Conservation (phyloP, 2,329 filamentous ascomycete genomes). For the Pseudonectria foliicola region DNA sequence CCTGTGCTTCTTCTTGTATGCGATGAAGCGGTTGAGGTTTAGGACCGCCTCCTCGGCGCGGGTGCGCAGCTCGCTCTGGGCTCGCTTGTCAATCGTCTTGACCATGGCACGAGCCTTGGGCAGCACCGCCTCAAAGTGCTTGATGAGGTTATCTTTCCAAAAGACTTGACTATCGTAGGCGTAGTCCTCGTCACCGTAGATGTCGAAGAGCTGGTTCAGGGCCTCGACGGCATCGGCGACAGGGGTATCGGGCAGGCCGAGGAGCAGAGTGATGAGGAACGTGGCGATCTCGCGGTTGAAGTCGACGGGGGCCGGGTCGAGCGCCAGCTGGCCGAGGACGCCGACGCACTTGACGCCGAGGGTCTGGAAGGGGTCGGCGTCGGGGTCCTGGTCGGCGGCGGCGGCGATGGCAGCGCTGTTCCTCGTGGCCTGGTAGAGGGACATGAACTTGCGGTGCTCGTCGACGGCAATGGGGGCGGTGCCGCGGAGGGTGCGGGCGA, state of each 20-base stretch:
- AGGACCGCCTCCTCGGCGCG: conserved; percentile 54
- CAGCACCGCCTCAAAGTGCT: conserved; percentile 47
- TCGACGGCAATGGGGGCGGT: conserved; percentile 41
- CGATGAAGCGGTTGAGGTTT: conserved; percentile 55
- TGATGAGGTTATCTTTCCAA: conserved; percentile 53
- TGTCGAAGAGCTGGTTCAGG: conserved; percentile 59
- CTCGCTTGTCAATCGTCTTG: conserved; percentile 56
- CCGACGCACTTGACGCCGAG: conserved; percentile 61
- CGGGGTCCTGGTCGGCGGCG: conserved; percentile 18
- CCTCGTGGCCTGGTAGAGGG: conserved; percentile 55
- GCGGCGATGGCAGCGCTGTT: conserved; percentile 20
- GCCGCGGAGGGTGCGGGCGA: conserved; percentile 47
- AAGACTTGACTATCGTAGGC: conserved; percentile 56
- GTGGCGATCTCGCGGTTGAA: conserved; percentile 57
- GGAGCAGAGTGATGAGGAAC: conserved; percentile 52
- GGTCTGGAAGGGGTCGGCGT: conserved; percentile 50
- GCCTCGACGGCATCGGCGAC: conserved; percentile 56
- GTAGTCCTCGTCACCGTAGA: conserved; percentile 56
- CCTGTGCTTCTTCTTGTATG: conserved; percentile 56
- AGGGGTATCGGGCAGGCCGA: conserved; percentile 43
- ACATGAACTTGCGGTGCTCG: conserved; percentile 57
- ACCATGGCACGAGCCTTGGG: conserved; percentile 49
- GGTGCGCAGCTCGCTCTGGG: conserved; percentile 46
- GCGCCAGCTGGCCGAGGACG: conserved; percentile 56
- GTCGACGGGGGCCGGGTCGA: conserved; percentile 43